Evolutionary conservation across 768 basidiomycete genomes (phyloP).

Genomic region (Panaeolus papilionaceus): DNA sequence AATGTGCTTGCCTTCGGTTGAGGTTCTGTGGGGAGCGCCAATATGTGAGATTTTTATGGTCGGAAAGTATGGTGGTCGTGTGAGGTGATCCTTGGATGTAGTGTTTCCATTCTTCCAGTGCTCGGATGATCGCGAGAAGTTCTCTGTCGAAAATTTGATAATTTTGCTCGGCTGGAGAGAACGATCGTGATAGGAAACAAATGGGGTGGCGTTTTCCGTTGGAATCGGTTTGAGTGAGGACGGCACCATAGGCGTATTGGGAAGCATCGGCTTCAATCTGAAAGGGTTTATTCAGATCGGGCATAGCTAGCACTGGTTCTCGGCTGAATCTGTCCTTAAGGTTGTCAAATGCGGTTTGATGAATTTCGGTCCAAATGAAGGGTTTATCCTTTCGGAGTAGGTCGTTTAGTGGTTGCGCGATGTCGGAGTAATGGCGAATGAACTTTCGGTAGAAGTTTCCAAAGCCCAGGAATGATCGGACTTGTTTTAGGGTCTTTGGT

Average conservation of each 20-base stretch:
- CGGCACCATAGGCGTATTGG: too few species aligned
- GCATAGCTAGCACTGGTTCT: too few species aligned
- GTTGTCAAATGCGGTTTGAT: slow-evolving; percentile 21
- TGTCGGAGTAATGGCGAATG: too few species aligned
- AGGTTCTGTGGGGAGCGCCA: too few species aligned
- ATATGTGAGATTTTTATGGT: too few species aligned
- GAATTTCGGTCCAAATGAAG: slow-evolving; percentile 36
- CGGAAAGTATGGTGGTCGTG: too few species aligned
- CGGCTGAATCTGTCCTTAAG: too few species aligned
- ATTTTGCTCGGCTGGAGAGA: slow-evolving; percentile 44
- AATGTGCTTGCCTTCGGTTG: too few species aligned
- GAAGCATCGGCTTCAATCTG: too few species aligned
- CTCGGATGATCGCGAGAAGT: slow-evolving; percentile 50
- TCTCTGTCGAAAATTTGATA: slow-evolving; percentile 58
- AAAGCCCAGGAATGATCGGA: slow-evolving; percentile 24
- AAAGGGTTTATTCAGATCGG: too few species aligned
- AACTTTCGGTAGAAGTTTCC: too few species aligned
- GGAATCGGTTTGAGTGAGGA: slow-evolving; percentile 18
- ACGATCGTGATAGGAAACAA: slow-evolving; percentile 41
- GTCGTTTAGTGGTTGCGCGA: slow-evolving; percentile 41
- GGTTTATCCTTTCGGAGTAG: slow-evolving; percentile 48
- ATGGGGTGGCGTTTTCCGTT: slow-evolving; percentile 36
- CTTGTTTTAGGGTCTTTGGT: slow-evolving; percentile 31
- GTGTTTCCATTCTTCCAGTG: slow-evolving; percentile 35
- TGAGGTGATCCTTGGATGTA: neutral